Percentiles rank a stretch among this genome's conserved stretches.
These are phyloP conservation scores for Juglanconis oblonga DNA, from an alignment of 2,329 filamentous ascomycete genomes.

Conservation along the genomic window DNA sequence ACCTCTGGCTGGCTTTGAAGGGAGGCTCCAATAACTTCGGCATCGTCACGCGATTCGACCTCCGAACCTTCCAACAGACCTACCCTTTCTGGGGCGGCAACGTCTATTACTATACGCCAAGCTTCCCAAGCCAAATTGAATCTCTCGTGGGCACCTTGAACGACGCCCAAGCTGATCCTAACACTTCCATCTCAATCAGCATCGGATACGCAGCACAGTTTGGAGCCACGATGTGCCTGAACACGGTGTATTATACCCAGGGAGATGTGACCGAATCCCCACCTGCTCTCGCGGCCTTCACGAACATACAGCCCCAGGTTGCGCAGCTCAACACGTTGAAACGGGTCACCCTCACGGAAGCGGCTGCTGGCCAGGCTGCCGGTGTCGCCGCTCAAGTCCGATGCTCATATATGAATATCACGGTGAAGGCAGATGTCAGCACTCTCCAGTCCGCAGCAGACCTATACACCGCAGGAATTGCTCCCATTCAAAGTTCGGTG, in stretches of 20 bases:
- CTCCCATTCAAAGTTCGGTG: background rate
- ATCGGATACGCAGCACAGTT: constrained; percentile 20
- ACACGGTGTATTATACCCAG: constrained; percentile 15
- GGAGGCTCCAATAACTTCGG: constrained; percentile 43
- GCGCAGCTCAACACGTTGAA: constrained; percentile 4
- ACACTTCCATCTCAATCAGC: constrained; percentile 18
- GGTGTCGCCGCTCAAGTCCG: background rate
- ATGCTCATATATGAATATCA: constrained; percentile 10
- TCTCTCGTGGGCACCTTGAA: constrained; percentile 21
- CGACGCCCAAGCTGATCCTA: constrained; percentile 22
- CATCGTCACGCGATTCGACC: constrained; percentile 23
- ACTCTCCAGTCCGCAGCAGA: constrained; percentile 1
- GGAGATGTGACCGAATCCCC: constrained; percentile 5
- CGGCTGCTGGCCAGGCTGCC: background rate
- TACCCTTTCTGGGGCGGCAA: constrained; percentile 21
- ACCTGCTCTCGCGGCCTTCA: constrained; percentile 13
- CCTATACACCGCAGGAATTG: background rate
- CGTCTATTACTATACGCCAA: constrained; percentile 21
- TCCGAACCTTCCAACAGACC: constrained; percentile 11
- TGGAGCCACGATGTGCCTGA: constrained; percentile 16
- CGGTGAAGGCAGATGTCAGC: constrained; percentile 2
- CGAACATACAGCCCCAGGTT: constrained; percentile 13
- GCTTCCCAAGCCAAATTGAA: constrained; percentile 23
- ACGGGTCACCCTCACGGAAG: background rate
- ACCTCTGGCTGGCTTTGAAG: constrained; percentile 41